Evolutionary conservation across 305 asterid genomes (phyloP), one percentile per base, ranked within the genome.

Genomic region (Nicotiana rustica): DNA sequence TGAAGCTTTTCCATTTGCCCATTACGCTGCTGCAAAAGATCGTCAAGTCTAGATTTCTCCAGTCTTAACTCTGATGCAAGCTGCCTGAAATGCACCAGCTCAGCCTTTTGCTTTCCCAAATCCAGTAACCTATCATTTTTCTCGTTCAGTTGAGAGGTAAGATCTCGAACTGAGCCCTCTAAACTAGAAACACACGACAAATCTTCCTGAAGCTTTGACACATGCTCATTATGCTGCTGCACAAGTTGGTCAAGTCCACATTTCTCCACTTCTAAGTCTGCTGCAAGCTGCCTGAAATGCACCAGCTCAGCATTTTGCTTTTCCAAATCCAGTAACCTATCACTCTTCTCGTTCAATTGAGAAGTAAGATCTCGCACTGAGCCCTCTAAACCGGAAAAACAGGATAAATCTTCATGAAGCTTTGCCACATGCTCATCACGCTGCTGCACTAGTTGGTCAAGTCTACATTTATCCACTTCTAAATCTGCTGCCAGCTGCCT

Each of bases 381-480:
- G 67, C 84, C 82, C 83, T 90, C 97, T 82, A 96, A 82, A 68
- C 93, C 92, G 71, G 84, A 87, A 86, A 86, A 85, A 86, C 73
- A 18, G 68, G 90, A 87, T 41, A 84, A 70, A 62, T 87, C 82
- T 77, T 83, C 84, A 85, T 88, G 85, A 78, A 92, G 90, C 82
- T 89, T 86, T 82, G 87, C 91, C 77, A 89, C 78, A 18, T 84
- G 81, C 79, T 81, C 87, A 6, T 86, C 90, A 77, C 86, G 93
- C 90, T 88, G 92, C 87, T 60, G 81, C 82, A 91, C 80, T 73
- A 88, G 91, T 80, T 69, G 88, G 81, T 84, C 62, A 76, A 92
- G 90, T 84, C 91, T 91, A 49, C 89, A 91, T 83, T 89, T 96
- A 85, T 95, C 97, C 85, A 81, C 76, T 82, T 93, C 96, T 67